Base-by-base conservation (phyloP, 1,139 yeast species). In the Suhomyces bokatorum region DNA sequence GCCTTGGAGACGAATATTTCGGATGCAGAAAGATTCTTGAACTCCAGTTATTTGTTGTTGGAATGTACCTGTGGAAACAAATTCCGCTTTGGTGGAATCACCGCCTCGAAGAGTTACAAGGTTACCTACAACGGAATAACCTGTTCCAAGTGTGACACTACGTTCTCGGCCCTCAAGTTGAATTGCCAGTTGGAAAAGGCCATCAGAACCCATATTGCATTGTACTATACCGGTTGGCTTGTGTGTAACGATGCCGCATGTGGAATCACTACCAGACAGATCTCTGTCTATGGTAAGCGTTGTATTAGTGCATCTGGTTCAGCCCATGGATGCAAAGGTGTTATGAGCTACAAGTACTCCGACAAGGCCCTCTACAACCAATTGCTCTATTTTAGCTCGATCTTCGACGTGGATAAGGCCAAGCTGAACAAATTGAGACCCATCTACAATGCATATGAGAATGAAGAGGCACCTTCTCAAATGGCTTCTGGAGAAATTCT, bases 301-400 rank as follows among this genome's bases (percentile, higher is more conserved):
- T 93, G 99, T 67, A 75, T 90, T 47, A 85, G 87, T 42, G 64
- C 64, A 48, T 77, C 76, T 52, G 88, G 88, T 7, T 74, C 70
- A 39, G 82, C 83, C 0, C 75, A 71, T 53, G 83, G 82, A 26
- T 93, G 98, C 63, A 84, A 85, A 54, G 99, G 99, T 28, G 78
- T 86, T 17, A 87, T 91, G 90, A 70, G 80, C 46, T 87, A 83
- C 65, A 78, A 77, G 50, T 93, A 88, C 63, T 73, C 82, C 33
- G 97, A 89, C 64, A 85, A 85, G 60, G 84, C 81, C 42, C 75
- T 95, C 40, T 93, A 93, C 70, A 88, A 87, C 59, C 99, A 95
- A 65, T 70, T 95, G 54, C 73, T 88, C 36, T 93, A 89, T 60
- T 81, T 87, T 55, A 82, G 81, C 52, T 78, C 91, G 4, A 62